phyloP scores from a whole-genome alignment of 495 filamentous ascomycete species.

The Elaphomyces granulatus region DNA sequence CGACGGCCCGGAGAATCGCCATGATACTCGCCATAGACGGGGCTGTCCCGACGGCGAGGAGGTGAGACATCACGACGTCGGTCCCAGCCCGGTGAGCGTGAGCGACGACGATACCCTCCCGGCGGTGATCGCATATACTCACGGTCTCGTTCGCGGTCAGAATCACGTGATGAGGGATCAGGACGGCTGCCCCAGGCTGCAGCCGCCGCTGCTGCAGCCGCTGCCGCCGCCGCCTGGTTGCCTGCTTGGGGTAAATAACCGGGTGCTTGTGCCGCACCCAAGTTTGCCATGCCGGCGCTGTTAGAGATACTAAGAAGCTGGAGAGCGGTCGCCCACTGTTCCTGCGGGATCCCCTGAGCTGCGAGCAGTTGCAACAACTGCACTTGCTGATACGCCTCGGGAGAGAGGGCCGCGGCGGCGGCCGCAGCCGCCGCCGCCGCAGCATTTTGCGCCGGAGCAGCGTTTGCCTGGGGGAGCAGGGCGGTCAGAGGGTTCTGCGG shows the following conservation, averaged over 20 bases:
- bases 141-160: constrained; percentile 38
- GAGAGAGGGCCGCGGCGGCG: constrained; percentile 14
- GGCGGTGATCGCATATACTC: constrained; percentile 43
- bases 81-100: constrained; percentile 58
- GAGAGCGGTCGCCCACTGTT: constrained; percentile 43
- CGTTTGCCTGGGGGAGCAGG: constrained; percentile 29
- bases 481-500: constrained; percentile 34
- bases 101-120: constrained; percentile 52
- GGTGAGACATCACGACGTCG: constrained; percentile 47
- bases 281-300: constrained; percentile 15
- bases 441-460: constrained; percentile 17
- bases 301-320: constrained; percentile 32
- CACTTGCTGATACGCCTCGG: constrained; percentile 48
- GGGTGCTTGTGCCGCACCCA: constrained; percentile 19
- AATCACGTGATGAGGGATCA: constrained; percentile 44
- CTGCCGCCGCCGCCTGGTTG: background rate
- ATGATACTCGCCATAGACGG: constrained; percentile 55
- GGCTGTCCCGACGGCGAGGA: constrained; percentile 50
- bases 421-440: constrained; percentile 30
- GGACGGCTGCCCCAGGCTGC: constrained; percentile 24
- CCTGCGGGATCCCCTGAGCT: constrained; percentile 43
- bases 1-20: constrained; percentile 46
- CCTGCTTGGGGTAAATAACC: constrained; percentile 22
- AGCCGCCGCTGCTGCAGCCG: no score
- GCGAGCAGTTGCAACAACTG: constrained; percentile 45